Evolutionary conservation across 192 early-diverging fungal genomes (phyloP), one percentile per base, ranked within the genome.

Genomic region (Linnemannia zychae): DNA sequence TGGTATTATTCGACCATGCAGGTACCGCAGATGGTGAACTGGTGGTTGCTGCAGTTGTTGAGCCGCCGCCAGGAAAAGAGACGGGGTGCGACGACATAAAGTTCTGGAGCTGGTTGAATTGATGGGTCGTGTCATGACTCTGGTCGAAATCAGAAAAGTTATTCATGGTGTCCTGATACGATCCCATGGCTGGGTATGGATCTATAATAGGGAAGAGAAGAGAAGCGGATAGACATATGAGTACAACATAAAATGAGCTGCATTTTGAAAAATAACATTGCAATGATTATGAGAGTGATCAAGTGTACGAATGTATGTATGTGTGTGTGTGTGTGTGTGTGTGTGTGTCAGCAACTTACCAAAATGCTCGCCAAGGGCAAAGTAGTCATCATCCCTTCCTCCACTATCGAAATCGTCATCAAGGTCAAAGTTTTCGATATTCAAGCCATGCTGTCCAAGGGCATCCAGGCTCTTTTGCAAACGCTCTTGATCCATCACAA

Each of bases 391-490:
- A 28, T 74, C 52, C 40, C 40, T 9, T 63, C 57, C 57, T 31
- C 57, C 57, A 16, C 57, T 28, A 15, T 33, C 57, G 13, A 63
- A 63, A 31, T 63, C 28, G 11, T 76, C 74, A 44, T 84, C 76
- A 70, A 82, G 68, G 66, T 76, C 74, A 24, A 77, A 76, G 46
- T 73, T 71, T 20, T 82, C 75, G 7, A 72, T 76, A 74, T 70
- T 74, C 0, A 84, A 31, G 7, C 76, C 76, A 63, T 84, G 76
- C 34, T 83, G 75, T 47, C 75, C 57, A 2, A 84, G 67, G 6
- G 76, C 81, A n/a, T 84, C 74, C 57, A 84, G 74, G 33, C 71
- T 84, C 53, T 76, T 57, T 16, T 84, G 71, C 7, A 84, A 22
- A 15, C 77, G 72, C 22, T 84, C 81, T 67, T 78, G 74, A 15